Evolutionary conservation across 2,329 filamentous ascomycete genomes (phyloP).

Genomic region (Microdochium paspali): DNA sequence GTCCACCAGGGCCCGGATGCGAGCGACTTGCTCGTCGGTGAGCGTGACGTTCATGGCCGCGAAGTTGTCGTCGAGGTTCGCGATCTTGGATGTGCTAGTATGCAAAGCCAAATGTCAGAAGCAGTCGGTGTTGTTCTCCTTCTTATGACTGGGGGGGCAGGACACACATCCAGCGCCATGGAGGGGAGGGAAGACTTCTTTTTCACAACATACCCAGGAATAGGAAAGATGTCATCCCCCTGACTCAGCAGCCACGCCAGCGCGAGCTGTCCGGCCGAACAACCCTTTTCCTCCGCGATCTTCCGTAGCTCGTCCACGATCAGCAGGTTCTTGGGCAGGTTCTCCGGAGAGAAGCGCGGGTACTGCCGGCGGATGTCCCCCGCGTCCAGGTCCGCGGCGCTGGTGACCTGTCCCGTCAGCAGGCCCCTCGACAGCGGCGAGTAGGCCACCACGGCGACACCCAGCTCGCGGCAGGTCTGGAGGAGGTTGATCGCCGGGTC

Average conservation of each 20-base stretch:
- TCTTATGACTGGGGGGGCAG: neutral
- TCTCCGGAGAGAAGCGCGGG: conserved; percentile 33
- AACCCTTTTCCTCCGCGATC: conserved; percentile 21
- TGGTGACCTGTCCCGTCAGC: conserved; percentile 29
- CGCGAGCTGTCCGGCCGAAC: conserved; percentile 41
- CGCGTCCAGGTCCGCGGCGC: conserved; percentile 23
- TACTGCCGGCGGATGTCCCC: conserved; percentile 20
- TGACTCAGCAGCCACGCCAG: conserved; percentile 45
- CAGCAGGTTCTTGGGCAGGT: conserved; percentile 38
- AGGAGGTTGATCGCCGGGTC: conserved; percentile 17
- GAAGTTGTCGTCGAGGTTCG: conserved; percentile 12
- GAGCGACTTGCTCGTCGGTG: conserved; percentile 14
- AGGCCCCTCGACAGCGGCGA: conserved; percentile 32
- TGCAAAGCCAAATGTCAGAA: no score
- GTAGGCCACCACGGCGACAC: conserved; percentile 29
- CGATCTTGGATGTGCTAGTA: conserved; percentile 6
- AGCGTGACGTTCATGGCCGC: conserved; percentile 15
- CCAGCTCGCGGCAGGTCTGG: conserved; percentile 32
- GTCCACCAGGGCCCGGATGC: conserved; percentile 17
- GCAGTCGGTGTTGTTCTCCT: no score
- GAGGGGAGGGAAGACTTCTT: neutral
- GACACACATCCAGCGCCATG: neutral
- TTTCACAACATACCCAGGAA: conserved; percentile 10
- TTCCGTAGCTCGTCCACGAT: conserved; percentile 15
- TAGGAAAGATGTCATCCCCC: conserved; percentile 29